Conservation (phyloP, 2,329 filamentous ascomycete species). For the Claviceps paspali region DNA sequence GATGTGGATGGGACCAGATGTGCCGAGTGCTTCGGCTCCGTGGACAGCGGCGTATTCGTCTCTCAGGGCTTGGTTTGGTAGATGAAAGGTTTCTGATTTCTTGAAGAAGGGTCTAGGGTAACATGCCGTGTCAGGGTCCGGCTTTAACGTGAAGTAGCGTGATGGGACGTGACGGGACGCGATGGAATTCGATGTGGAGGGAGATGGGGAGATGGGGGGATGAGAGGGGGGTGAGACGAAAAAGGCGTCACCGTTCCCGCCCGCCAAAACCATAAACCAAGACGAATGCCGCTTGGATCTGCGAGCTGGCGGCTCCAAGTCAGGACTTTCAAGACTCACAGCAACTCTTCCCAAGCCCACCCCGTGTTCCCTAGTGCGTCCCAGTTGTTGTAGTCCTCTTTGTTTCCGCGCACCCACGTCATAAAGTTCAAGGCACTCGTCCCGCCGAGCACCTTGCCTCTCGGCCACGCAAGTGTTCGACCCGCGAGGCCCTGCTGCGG, state of each 20-base stretch:
- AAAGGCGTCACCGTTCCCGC: no score
- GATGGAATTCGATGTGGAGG: no score
- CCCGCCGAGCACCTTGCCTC: conserved; percentile 43
- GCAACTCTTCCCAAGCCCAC: conserved; percentile 36
- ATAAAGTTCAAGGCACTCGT: conserved; percentile 46
- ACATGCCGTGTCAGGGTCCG: no score
- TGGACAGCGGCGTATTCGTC: conserved; percentile 22
- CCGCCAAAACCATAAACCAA: no score
- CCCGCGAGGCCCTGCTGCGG: conserved; percentile 23
- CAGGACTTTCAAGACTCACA: conserved; percentile 18
- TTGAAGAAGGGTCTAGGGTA: conserved; percentile 37
- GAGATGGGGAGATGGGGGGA: no score
- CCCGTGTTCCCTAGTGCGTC: conserved; percentile 39
- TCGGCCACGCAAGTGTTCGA: conserved; percentile 24
- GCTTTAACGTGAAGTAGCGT: no score
- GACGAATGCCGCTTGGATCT: no score
- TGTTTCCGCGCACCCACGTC: conserved; percentile 33
- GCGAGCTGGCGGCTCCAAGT: no score
- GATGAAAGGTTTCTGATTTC: conserved; percentile 31
- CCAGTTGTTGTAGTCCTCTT: conserved; percentile 40
- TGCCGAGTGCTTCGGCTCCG: conserved; percentile 25
- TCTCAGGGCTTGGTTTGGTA: conserved; percentile 18
- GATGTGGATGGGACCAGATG: conserved; percentile 30
- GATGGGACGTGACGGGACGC: no score
- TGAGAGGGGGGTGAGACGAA: no score